Conservation (phyloP, 805 yeast species). For the Yarrowia keelungensis region DNA sequence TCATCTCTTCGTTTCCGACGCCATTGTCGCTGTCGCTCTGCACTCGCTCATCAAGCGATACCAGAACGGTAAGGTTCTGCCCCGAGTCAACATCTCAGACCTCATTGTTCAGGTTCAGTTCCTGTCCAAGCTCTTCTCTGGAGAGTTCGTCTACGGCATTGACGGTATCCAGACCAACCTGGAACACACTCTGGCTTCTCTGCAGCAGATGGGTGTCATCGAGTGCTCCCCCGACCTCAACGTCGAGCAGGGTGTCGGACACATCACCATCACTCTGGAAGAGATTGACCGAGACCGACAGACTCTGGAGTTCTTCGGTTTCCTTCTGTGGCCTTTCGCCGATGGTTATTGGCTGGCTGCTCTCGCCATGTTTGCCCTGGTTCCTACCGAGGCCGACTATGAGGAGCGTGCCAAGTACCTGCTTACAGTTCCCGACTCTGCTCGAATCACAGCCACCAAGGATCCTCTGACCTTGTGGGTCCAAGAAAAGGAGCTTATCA, state of each 20-base stretch:
- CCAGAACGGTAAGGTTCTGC: constrained; percentile 42
- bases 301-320: constrained; percentile 53
- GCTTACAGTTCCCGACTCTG: constrained; percentile 8
- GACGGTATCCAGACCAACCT: constrained; percentile 51
- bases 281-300: constrained; percentile 47
- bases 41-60: constrained; percentile 48
- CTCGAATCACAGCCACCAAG: constrained; percentile 14
- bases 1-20: constrained; percentile 61
- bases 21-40: constrained; percentile 56
- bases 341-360: constrained; percentile 55
- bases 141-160: constrained; percentile 53
- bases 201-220: constrained; percentile 49
- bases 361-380: constrained; percentile 50
- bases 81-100: constrained; percentile 45
- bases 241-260: constrained; percentile 41
- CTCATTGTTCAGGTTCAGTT: constrained; percentile 49
- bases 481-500: constrained; percentile 48
- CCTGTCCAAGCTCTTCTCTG: constrained; percentile 50
- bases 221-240: constrained; percentile 42
- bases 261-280: constrained; percentile 27
- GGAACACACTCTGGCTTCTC: constrained; percentile 46
- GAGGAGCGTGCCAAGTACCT: constrained; percentile 28
- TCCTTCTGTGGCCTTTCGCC: constrained; percentile 54
- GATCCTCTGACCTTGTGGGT: constrained; percentile 46
- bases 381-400: constrained; percentile 44